phyloP scores from a whole-genome alignment of 192 early-diverging fungal species.

The Linnemannia elongata region DNA sequence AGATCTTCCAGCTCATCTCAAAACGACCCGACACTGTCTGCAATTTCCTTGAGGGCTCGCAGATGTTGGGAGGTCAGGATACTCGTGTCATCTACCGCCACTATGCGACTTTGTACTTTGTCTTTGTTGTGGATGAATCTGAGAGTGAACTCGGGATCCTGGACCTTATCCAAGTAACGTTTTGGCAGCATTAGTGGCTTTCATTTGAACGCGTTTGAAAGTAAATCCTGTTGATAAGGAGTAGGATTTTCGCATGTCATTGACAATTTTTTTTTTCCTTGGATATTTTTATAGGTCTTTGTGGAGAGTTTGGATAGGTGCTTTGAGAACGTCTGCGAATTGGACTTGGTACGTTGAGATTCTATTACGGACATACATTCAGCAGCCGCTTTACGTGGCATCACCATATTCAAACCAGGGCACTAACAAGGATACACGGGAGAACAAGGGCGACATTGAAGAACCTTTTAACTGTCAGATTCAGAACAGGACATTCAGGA shows the following conservation, averaged over 20 bases:
- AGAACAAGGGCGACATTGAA: too few species aligned
- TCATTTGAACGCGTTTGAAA: not conserved
- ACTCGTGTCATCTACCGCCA: conserved; percentile 96
- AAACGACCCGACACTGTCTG: conserved; percentile 90
- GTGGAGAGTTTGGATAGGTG: conserved; percentile 94
- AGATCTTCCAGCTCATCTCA: conserved; percentile 89
- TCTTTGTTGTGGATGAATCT: conserved; percentile 95
- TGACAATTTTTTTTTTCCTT: not conserved
- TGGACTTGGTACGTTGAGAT: conserved; percentile 80
- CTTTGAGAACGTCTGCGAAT: conserved; percentile 97
- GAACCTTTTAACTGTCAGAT: too few species aligned
- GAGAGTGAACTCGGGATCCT: conserved; percentile 97
- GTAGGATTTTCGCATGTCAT: not conserved
- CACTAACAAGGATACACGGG: not conserved
- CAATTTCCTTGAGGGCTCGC: conserved; percentile 92
- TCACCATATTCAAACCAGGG: not conserved
- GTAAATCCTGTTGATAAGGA: not conserved
- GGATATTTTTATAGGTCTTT: conserved; percentile 75
- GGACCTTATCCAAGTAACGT: conserved; percentile 90
- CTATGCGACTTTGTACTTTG: conserved; percentile 98
- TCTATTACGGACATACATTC: not conserved
- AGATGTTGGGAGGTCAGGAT: conserved; percentile 84
- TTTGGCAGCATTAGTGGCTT: too few species aligned
- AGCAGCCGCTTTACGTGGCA: not conserved
- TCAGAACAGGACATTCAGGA: too few species aligned